A percentile compares a stretch with the other conserved stretches of the same genome.
phyloP scores from a whole-genome alignment of 140 eudicot species.

The Oenanthe javanica region DNA sequence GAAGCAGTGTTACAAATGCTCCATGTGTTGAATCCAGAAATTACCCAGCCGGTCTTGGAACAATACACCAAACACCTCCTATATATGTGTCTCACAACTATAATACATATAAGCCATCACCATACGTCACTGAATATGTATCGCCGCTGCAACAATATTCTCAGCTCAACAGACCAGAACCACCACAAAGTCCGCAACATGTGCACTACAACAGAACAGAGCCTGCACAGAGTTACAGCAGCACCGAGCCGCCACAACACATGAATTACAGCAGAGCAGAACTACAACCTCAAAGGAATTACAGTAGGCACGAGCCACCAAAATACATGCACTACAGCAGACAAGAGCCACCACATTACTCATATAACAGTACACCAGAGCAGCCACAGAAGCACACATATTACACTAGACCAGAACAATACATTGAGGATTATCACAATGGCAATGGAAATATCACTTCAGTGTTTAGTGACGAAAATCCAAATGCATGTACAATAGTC shows the following conservation, averaged over 20 bases:
- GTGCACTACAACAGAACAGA: neutral
- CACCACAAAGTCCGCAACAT: conserved; percentile 12
- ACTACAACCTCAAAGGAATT: conserved; percentile 12
- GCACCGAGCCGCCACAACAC: conserved; percentile 22
- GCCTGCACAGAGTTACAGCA: conserved; percentile 22
- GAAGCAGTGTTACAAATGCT: conserved; percentile 20
- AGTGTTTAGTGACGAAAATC: conserved; percentile 77
- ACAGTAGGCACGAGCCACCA: conserved; percentile 11
- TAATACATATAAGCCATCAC: conserved; percentile 54
- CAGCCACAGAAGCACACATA: conserved; percentile 24
- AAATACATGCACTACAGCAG: conserved; percentile 13
- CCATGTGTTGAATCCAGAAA: neutral
- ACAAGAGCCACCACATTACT: conserved; percentile 20
- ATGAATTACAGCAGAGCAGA: conserved; percentile 27
- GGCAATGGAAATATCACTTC: conserved; percentile 47
- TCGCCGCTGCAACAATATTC: conserved; percentile 24
- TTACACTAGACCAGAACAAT: conserved; percentile 18
- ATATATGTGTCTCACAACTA: conserved; percentile 44
- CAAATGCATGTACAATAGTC: conserved; percentile 72
- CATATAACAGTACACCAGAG: conserved; percentile 21
- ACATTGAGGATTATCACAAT: conserved; percentile 27
- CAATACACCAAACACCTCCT: conserved; percentile 36
- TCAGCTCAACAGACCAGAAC: conserved; percentile 15
- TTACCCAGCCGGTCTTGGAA: conserved; percentile 22
- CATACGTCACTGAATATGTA: conserved; percentile 57